phyloP scores from a whole-genome alignment of 176 grass and related monocot species.

The Eleusine coracana region DNA sequence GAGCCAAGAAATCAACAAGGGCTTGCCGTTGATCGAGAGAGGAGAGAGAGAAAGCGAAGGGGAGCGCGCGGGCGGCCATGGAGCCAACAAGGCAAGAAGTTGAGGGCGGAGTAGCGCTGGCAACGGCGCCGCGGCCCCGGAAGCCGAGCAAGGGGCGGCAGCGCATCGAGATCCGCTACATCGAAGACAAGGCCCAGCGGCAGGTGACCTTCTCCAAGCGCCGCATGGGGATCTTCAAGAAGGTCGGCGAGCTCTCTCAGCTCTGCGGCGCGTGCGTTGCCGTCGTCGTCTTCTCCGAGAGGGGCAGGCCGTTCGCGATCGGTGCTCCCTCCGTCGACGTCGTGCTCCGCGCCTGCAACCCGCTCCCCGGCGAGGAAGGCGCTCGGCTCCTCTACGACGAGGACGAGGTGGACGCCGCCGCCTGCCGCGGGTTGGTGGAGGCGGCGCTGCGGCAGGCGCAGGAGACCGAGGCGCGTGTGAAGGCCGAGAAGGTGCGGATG shows the following conservation, averaged over 20 bases:
- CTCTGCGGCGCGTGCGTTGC: slow-evolving; percentile 57
- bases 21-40: not conserved
- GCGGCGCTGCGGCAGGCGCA: not conserved
- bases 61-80: not conserved
- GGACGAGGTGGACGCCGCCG: not conserved
- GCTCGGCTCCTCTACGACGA: not conserved
- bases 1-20: not conserved
- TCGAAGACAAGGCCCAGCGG: slow-evolving; percentile 15
- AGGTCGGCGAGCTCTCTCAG: slow-evolving; percentile 56
- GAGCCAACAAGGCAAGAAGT: not conserved
- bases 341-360: not conserved
- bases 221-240: slow-evolving; percentile 55
- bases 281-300: slow-evolving; percentile 55
- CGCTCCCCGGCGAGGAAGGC: not conserved
- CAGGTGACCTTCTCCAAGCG: slow-evolving; percentile 52
- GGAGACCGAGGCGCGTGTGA: not conserved
- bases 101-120: not conserved
- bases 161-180: slow-evolving; percentile 22
- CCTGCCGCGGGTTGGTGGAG: not conserved
- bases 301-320: slow-evolving; percentile 25
- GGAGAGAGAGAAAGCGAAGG: not conserved
- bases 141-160: slow-evolving; percentile 20
- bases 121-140: not conserved
- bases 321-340: not conserved
- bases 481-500: not conserved